A percentile compares a stretch with the other conserved stretches of the same genome.
phyloP scores from a whole-genome alignment of 2,329 filamentous ascomycete genomes.

The Aspergillus bombycis region DNA sequence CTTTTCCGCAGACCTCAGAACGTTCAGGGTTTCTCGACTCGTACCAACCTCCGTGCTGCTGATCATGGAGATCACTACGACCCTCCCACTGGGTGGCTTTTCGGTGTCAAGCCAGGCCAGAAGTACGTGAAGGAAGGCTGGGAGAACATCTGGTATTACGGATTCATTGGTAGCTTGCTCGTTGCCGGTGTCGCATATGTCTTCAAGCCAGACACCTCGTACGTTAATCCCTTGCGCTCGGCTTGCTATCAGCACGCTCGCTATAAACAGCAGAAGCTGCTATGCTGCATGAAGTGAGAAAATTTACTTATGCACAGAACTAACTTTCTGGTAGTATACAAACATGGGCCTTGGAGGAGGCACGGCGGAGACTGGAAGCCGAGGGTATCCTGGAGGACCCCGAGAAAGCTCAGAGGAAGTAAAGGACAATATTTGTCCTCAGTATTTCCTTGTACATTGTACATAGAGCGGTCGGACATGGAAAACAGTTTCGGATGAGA shows the following conservation, averaged over 20 bases:
- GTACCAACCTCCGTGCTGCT: conserved; percentile 44
- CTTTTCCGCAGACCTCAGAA: conserved; percentile 41
- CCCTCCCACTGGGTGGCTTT: conserved; percentile 87
- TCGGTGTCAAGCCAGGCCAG: conserved; percentile 90
- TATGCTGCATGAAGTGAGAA: not conserved
- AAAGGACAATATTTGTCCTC: conserved; percentile 24
- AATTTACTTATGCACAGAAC: conserved; percentile 8
- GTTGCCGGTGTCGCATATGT: conserved; percentile 80
- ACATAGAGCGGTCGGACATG: conserved; percentile 44
- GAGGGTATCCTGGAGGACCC: conserved; percentile 92
- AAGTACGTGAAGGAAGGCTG: conserved; percentile 96
- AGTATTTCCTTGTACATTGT: conserved; percentile 42
- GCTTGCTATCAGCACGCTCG: not conserved
- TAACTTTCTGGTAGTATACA: conserved; percentile 72
- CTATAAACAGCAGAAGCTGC: not conserved
- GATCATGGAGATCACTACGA: conserved; percentile 81
- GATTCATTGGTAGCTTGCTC: conserved; percentile 77
- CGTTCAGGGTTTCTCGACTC: conserved; percentile 45
- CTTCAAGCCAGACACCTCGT: conserved; percentile 99
- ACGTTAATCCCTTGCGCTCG: conserved; percentile 51
- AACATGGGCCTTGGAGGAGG: conserved; percentile 98
- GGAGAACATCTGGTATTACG: conserved; percentile 85
- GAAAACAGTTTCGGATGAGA: conserved; percentile 33
- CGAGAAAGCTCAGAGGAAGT: conserved; percentile 59
- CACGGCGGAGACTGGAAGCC: conserved; percentile 88